phyloP scores from a whole-genome alignment of 2,329 filamentous ascomycete species.

The Talaromyces rugulosus region DNA sequence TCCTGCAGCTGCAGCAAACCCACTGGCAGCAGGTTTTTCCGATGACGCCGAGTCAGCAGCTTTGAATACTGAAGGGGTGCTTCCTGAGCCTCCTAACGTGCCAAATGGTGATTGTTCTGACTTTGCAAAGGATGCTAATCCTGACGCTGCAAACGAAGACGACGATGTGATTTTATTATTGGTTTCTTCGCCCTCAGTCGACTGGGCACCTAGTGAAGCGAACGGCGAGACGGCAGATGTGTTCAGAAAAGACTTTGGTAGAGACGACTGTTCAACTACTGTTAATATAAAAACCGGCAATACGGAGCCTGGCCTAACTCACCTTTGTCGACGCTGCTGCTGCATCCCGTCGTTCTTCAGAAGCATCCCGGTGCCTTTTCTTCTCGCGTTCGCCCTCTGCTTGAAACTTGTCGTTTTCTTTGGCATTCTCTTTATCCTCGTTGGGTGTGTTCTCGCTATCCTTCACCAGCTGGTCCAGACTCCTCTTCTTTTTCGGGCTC shows the following conservation, averaged over 20 bases:
- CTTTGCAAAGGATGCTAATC: conserved; percentile 62
- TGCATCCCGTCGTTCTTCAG: conserved; percentile 30
- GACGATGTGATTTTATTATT: conserved; percentile 38
- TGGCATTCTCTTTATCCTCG: conserved; percentile 15
- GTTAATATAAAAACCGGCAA: conserved; percentile 18
- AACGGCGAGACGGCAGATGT: conserved; percentile 42
- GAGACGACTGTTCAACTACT: conserved; percentile 13
- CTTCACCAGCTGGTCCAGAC: conserved; percentile 39
- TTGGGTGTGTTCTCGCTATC: conserved; percentile 23
- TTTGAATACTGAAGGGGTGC: conserved; percentile 38
- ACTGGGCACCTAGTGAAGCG: conserved; percentile 26
- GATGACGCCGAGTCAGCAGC: conserved; percentile 8
- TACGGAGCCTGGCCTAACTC: conserved; percentile 2
- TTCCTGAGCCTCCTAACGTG: conserved; percentile 44
- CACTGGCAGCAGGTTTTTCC: conserved; percentile 21
- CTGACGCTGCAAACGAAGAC: conserved; percentile 64
- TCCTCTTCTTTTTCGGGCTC: conserved; percentile 42
- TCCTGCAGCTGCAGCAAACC: conserved; percentile 26
- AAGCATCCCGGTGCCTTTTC: conserved; percentile 41
- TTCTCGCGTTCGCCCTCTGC: conserved; percentile 37
- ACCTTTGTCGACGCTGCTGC: conserved; percentile 20
- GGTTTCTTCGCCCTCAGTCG: conserved; percentile 15
- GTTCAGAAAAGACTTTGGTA: conserved; percentile 40
- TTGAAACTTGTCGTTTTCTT: conserved; percentile 15
- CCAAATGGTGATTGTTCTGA: conserved; percentile 63